Base-by-base conservation (phyloP, 139 green algal species). In the Chlorella sp. region DNA sequence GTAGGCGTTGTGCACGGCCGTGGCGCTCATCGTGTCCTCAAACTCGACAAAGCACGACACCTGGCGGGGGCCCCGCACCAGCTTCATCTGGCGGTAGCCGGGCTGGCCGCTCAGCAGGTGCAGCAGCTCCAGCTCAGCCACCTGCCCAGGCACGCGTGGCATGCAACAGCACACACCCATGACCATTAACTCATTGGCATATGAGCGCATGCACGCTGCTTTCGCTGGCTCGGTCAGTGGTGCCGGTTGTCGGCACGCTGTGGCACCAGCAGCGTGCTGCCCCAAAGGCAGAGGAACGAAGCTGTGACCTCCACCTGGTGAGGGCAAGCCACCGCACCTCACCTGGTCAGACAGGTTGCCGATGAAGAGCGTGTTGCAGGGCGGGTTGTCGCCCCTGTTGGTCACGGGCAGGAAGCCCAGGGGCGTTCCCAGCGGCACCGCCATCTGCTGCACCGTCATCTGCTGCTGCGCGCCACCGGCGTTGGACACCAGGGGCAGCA, bases 341-440 rank as follows among this genome's bases (percentile, higher is more conserved):
- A 78, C 64, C 49, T 27, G 24, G n/a, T 89, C 80, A 1, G 82
- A 74, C 49, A 96, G 85, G 74, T 96, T 96, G 34, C 90, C 92
- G 31, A 97, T 90, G 80, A 97, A 97, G 20, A 97, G 85, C 24
- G 93, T 97, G 82, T 97, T 97, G 87, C 93, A 97, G 50, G 93
- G 92, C 24, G 92, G 87, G 82, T 97, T 97, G 77, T 97, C 93
- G 23, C 81, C 62, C 24, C 80, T 85, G 80, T 96, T 96, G 72
- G 77, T 86, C n/a, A 96, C 86, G 29, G 80, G 77, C 23, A 75
- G 75, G 49, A 87, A 93, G 68, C 68, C 70, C 72, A 74, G 22
- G 4, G 55, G 42, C 42, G 42, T 55, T 10, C 42, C 42, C 10
- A 55, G 10, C 17, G 42, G 42, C 17, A 55, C 42, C 10, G 10